These are phyloP conservation scores for Rauvolfia tetraphylla DNA, from an alignment of 257 asterid species.

Conservation along the genomic window DNA sequence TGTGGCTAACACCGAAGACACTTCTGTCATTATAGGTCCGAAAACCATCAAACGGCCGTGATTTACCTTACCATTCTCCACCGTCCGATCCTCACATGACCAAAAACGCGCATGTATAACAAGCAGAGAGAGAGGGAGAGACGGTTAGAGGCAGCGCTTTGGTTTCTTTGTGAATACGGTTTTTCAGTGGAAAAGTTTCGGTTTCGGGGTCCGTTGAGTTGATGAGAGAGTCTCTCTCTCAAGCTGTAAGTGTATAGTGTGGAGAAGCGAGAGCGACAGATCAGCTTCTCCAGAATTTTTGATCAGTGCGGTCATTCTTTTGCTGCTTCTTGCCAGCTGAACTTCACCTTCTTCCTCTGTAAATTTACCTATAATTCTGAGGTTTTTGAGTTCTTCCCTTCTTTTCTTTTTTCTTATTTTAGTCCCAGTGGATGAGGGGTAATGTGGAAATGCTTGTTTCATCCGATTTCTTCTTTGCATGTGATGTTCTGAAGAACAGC, in stretches of 20 bases:
- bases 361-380: background rate
- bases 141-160: background rate
- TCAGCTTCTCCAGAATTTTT: background rate
- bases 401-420: background rate
- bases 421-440: background rate
- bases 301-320: slow-evolving; percentile 7
- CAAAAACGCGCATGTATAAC: too few species aligned
- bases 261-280: background rate
- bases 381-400: background rate
- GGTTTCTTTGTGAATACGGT: slow-evolving; percentile 2
- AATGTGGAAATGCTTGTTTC: background rate
- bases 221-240: slow-evolving; percentile 17
- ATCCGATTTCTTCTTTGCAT: background rate
- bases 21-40: background rate
- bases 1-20: slow-evolving; percentile 21
- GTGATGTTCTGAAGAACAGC: background rate
- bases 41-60: slow-evolving; percentile 27
- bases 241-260: background rate
- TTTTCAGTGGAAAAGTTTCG: slow-evolving; percentile 18
- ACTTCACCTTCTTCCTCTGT: background rate
- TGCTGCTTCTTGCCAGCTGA: background rate
- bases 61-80: background rate
- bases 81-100: slow-evolving; percentile 33
- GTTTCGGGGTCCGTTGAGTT: slow-evolving; percentile 26
- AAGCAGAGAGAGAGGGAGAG: background rate